Evolutionary conservation across 345 rosid genomes (phyloP).

Genomic region (Trapa incisa): DNA sequence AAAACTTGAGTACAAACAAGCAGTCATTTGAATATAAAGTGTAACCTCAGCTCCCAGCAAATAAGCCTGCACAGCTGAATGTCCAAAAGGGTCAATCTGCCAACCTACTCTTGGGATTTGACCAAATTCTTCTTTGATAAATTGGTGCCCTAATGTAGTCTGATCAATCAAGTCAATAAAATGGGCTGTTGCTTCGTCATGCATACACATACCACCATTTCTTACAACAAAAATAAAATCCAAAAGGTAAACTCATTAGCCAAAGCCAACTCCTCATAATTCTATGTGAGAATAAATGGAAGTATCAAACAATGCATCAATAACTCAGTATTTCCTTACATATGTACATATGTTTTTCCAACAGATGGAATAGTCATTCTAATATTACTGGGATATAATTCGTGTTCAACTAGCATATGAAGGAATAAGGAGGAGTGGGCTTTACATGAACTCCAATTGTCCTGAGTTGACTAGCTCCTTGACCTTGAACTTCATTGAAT

Average conservation of each 20-base stretch:
- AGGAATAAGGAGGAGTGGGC: neutral
- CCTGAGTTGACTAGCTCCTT: slow-evolving; percentile 75
- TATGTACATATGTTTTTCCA: neutral
- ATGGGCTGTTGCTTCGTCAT: slow-evolving; percentile 87
- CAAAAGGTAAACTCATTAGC: neutral
- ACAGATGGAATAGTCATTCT: neutral
- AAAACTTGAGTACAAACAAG: neutral
- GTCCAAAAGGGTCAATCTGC: slow-evolving; percentile 96
- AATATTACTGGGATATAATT: neutral
- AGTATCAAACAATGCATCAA: neutral
- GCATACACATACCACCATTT: slow-evolving; percentile 95
- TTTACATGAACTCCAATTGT: slow-evolving; percentile 85
- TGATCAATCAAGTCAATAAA: slow-evolving; percentile 90
- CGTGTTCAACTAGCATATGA: neutral
- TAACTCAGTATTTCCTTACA: neutral
- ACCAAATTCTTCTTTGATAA: slow-evolving; percentile 66
- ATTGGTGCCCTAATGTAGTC: slow-evolving; percentile 79
- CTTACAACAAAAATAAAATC: slow-evolving; percentile 19
- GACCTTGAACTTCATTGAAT: slow-evolving; percentile 51
- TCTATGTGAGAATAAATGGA: neutral
- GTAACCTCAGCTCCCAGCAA: slow-evolving; percentile 89
- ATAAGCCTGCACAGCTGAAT: slow-evolving; percentile 90
- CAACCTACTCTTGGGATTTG: slow-evolving; percentile 94
- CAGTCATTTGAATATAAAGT: neutral
- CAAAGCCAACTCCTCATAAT: neutral